Base-by-base conservation (phyloP, 1,284 basidiomycete genomes). In the Golubevia pallescens region DNA sequence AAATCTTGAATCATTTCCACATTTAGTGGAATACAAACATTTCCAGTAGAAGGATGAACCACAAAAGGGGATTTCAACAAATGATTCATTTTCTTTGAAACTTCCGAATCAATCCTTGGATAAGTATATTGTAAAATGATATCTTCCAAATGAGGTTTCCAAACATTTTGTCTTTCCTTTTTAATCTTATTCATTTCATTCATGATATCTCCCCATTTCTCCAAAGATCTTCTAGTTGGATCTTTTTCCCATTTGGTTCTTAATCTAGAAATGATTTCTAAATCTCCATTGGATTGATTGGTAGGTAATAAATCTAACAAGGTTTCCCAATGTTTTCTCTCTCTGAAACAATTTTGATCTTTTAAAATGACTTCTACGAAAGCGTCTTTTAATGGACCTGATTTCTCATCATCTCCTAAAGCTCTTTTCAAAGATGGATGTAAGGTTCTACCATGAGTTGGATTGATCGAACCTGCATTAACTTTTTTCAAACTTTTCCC, bases 51-150 rank as follows among this genome's bases (percentile, higher is more conserved):
- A 0, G 97, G 96, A 86, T 99, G 96, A 0, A 99, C 89, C 82
- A 95, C 97, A 86, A 99, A 99, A 0, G 97, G 97, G 24, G 94
- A 92, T 86, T 99, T 99, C 69, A 99, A 90, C 88, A 99, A 89
- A 87, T 99, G 97, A 87, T 99, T 99, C 65, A 95, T 90, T 80
- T 96, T 94, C 82, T 98, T 97, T 1, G 95, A 95, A 14, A 99
- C 96, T 86, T 99, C 96, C 4, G 93, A 92, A 86, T 99, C 96
- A 69, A 99, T 90, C 16, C 96, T 91, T 1, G 97, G 96, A 85
- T 99, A 99, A 0, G 93, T 96, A 86, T 97, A 98, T 82, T 95
- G 93, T 13, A 99, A 88, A 65, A 97, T 89, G 65, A 98, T 90
- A 75, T 98, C 96, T 81, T 97, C 92, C 55, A 83, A 69, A 21